Evolutionary conservation across 768 basidiomycete genomes (phyloP), one percentile per base, ranked within the genome.

Genomic region (Phallus indusiatus): DNA sequence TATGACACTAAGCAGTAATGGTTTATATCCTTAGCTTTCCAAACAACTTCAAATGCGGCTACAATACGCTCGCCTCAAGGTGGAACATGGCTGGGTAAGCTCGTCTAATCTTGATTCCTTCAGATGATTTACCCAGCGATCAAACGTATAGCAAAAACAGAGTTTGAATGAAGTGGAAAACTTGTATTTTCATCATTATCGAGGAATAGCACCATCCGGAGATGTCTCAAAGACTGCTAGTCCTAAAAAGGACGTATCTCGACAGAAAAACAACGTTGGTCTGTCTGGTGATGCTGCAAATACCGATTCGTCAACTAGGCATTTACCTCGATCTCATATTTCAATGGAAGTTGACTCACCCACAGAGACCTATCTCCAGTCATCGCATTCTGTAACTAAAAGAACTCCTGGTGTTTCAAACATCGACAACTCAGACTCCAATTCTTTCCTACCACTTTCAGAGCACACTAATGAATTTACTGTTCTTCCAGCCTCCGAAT

Each of bases 121-220:
- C 16, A 33, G 24, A 35, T 16, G 51, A 34, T 12, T 4, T 11
- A 24, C 17, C 20, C 52, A 47, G 35, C 17, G 34, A 54, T n/a
- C 53, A 50, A 17, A 46, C 34, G 57, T 22, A 6, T 66, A 88
- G 86, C 85, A 87, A 82, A 79, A 82, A 60, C 87, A 90, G 70
- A 87, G 78, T 50, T 71, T 90, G 55, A 88, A 86, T 65, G 88
- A 90, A 71, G 88, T 90, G 5, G 88, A 90, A 69, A 89, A 89
- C 65, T 74, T 90, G 9, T 90, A 88, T 73, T 89, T 89, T 65
- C 84, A 82, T 53, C 84, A 85, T 66, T 84, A 85, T 0, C 82
- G 85, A 54, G 70, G 74, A 24, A 76, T 55, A 47, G 55, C 58
- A 37, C 57, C 60, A 11, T 60, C 56, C 24, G 56, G 62, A 21